A percentile compares a stretch with the other conserved stretches of the same genome.
phyloP scores from a whole-genome alignment of 2,329 filamentous ascomycete species.

The Arthrinium puccinioides region DNA sequence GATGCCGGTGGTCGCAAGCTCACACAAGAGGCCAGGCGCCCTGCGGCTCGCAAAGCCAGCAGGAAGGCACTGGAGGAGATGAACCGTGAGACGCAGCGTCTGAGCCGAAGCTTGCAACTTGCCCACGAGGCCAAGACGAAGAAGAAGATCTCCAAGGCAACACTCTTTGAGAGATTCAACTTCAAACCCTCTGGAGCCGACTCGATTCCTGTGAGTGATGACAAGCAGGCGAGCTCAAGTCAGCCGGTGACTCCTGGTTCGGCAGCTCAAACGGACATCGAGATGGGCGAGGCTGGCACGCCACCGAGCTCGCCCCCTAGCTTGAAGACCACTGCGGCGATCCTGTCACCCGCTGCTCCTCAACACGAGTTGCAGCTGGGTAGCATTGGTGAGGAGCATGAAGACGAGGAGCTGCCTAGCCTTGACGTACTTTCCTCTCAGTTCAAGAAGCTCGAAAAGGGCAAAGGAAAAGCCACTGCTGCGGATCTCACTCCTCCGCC shows the following conservation, averaged over 20 bases:
- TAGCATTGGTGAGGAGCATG: constrained; percentile 12
- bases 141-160: constrained; percentile 81
- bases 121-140: constrained; percentile 83
- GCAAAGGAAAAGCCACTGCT: constrained; percentile 49
- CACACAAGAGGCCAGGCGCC: constrained; percentile 54
- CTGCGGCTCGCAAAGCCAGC: constrained; percentile 73
- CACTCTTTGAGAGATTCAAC: constrained; percentile 79
- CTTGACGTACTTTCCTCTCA: constrained; percentile 28
- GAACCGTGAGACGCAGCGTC: constrained; percentile 86
- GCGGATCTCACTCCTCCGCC: constrained; percentile 14
- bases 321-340: constrained; percentile 21
- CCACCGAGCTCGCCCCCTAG: constrained; percentile 64
- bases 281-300: constrained; percentile 48
- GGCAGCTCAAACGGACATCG: constrained; percentile 39
- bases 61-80: constrained; percentile 95
- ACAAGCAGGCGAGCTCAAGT: constrained; percentile 47
- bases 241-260: constrained; percentile 39
- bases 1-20: constrained; percentile 58
- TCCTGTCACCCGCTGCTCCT: not conserved
- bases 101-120: constrained; percentile 85
- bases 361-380: constrained; percentile 6
- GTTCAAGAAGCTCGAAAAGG: constrained; percentile 40
- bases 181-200: constrained; percentile 42
- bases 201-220: constrained; percentile 10
- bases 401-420: constrained; percentile 28